Evolutionary conservation across 805 yeast genomes (phyloP).

Genomic region (Metschnikowia hibisci): DNA sequence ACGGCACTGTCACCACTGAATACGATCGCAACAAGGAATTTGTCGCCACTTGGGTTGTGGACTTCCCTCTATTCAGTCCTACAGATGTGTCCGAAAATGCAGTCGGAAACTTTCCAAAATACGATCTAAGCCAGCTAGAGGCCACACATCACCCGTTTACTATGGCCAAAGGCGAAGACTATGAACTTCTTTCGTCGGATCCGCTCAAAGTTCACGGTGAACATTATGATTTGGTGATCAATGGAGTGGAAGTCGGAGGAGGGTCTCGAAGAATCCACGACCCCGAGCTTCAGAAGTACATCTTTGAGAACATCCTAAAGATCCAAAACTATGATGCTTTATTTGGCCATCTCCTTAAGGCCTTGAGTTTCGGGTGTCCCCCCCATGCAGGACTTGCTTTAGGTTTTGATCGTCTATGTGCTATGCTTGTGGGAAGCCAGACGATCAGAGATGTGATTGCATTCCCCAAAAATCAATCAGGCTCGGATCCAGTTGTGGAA

Average conservation of each 20-base stretch:
- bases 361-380: constrained; percentile 89
- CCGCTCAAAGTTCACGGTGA: constrained; percentile 77
- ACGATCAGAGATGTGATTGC: constrained; percentile 93
- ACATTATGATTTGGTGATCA: constrained; percentile 89
- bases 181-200: constrained; percentile 45
- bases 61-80: constrained; percentile 90
- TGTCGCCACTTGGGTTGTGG: constrained; percentile 81
- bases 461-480: constrained; percentile 89
- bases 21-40: constrained; percentile 34
- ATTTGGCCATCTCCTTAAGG: constrained; percentile 82
- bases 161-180: constrained; percentile 75
- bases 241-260: constrained; percentile 96
- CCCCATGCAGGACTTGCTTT: constrained; percentile 98
- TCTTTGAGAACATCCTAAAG: constrained; percentile 61
- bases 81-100: constrained; percentile 33
- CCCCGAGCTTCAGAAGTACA: constrained; percentile 65
- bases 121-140: constrained; percentile 44
- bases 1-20: constrained; percentile 8
- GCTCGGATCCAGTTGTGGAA: constrained; percentile 81
- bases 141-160: constrained; percentile 98
- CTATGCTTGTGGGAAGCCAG: constrained; percentile 74
- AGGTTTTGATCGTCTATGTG: constrained; percentile 90
- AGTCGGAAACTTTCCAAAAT: constrained; percentile 52
- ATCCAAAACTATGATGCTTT: constrained; percentile 56
- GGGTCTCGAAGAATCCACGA: constrained; percentile 96